These are phyloP conservation scores for Phytophthora pluvialis DNA, from an alignment of 352 stramenopile species.

Conservation along the genomic window DNA sequence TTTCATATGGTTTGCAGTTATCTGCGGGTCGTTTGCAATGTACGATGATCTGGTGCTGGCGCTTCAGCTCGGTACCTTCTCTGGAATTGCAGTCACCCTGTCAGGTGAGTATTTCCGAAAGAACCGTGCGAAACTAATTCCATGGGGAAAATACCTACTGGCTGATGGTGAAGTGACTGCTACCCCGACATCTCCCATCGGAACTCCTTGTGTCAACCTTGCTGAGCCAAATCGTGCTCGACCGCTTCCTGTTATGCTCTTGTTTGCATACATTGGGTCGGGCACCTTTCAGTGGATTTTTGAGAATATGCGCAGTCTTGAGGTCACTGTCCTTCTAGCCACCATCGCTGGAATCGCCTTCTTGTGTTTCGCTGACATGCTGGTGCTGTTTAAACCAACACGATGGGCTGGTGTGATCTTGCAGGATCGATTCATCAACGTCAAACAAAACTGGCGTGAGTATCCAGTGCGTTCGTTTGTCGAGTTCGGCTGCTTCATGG, in stretches of 20 bases:
- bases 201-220: conserved; percentile 8
- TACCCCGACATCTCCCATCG: conserved; percentile 33
- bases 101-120: conserved; percentile 80
- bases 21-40: conserved; percentile 80
- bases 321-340: conserved; percentile 80
- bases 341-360: conserved; percentile 86
- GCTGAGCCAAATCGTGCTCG: conserved; percentile 27
- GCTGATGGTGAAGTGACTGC: conserved; percentile 24
- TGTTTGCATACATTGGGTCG: conserved; percentile 88
- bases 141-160: conserved; percentile 43
- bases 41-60: conserved; percentile 83
- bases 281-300: conserved; percentile 91
- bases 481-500: conserved; percentile 84
- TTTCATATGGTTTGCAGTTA: conserved; percentile 84
- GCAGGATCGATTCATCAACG: conserved; percentile 83
- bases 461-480: conserved; percentile 87
- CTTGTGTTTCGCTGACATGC: conserved; percentile 77
- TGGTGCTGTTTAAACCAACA: conserved; percentile 63
- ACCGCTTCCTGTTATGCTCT: conserved; percentile 63
- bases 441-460: conserved; percentile 72
- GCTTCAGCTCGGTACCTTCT: conserved; percentile 85
- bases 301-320: conserved; percentile 85
- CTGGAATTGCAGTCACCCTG: conserved; percentile 79
- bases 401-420: conserved; percentile 82
- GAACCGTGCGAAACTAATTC: conserved; percentile 63